Evolutionary conservation across 1,284 basidiomycete species (phyloP), one percentile per base, ranked within the genome.

Genomic region (Phlebopus sp.): DNA sequence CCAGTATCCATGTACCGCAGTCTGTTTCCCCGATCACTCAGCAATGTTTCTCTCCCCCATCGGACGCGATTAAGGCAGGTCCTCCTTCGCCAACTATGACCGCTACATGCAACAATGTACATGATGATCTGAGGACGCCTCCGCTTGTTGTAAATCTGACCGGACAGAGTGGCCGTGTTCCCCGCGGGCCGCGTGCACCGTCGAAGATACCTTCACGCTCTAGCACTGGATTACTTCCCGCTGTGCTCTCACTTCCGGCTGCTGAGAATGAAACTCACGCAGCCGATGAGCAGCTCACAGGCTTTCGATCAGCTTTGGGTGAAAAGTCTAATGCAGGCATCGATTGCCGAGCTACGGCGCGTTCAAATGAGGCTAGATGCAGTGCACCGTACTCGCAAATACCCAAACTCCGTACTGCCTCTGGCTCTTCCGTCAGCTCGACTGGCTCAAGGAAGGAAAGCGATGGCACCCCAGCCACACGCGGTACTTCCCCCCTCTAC

Each of bases 371-470:
- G 10, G 17, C 52, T 31, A 59, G 47, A 21, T 36, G 46, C 23
- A 49, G 44, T 42, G 59, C 58, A 45, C 38, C 38, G 35, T 56
- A 48, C 17, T 63, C 60, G 21, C 60, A 63, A 29, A 63, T 63
- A 51, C 60, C 60, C 32, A 63, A 64, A 31, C 27, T 67, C 42
- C 63, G 64, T 49, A 59, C 43, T 9, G 23, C 57, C 4, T 63
- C 60, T 2, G 52, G 58, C 18, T 66, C 64, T 34, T 67, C 60
- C 2, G 49, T 51, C 39, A 42, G 49, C 30, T 65, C 60, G 17
- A 35, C 37, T 6, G 59, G 53, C 32, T 52, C 50, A 17, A 52
- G 37, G 37, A 41, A 42, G 15, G 50, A 52, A 25, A n/a, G 25
- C 6, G 14, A 13, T 25, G 11, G 38, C 29, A 23, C 27, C 14